Base-by-base conservation (phyloP, 306 rosid species). In the Lathyrus oleraceus region DNA sequence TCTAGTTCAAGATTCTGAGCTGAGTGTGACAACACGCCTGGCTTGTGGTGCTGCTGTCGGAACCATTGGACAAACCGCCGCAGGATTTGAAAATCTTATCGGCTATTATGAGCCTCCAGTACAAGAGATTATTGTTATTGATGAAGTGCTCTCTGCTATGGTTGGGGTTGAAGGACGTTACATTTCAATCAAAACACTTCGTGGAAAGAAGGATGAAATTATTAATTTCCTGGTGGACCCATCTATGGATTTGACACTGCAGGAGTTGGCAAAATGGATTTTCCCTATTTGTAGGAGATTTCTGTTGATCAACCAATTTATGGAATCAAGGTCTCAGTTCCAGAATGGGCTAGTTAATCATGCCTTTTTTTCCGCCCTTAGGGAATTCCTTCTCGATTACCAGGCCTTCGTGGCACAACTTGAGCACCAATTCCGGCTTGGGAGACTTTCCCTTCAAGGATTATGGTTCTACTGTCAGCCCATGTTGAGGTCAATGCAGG, bases 381-480 rank as follows among this genome's bases (percentile, higher is more conserved):
- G 97, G 81, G 97, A 94, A 5, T 87, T 94, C 69, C 95, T 94
- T 77, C 87, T 94, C 15, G 98, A 93, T 87, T 93, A 93, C 82
- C 94, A 88, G 79, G 90, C 96, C 73, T 84, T 93, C 97, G 97
- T 93, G 81, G 97, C 98, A 51, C 98, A 93, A 70, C 94, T 93
- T 15, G 98, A 93, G 77, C 98, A 93, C 80, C 98, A 93, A 75
- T 93, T 93, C 77, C 91, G 88, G 51, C 90, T 90, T 14, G 88
- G 97, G 75, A 93, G 94, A 78, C 96, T 93, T 69, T 90, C 98
- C 64, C 86, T 90, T 64, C 98, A 93, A 80, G 98, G 98, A 72
- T 83, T 93, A 86, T 93, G 98, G 98, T 90, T 90, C 84, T 93
- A 90, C 77, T 93, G 98, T 79, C 98, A 93, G 97, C 96, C 98